phyloP scores from a whole-genome alignment of 176 grass and related monocot species.

The Cymbopogon citratus region DNA sequence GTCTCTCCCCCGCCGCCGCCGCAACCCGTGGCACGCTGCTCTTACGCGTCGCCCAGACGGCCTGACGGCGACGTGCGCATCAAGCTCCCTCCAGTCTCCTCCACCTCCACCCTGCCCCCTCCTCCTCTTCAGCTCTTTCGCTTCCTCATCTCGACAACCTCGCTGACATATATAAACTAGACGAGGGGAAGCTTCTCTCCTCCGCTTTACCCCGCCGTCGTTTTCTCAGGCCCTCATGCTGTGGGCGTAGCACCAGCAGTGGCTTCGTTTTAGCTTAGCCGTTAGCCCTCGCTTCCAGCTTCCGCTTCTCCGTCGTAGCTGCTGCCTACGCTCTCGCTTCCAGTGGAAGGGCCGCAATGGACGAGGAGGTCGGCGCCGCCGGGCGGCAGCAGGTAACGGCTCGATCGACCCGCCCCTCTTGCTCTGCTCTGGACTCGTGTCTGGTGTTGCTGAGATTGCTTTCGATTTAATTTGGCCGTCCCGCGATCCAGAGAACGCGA shows the following conservation, averaged over 20 bases:
- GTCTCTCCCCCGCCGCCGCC: not conserved
- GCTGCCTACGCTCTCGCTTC: not conserved
- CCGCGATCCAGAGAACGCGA: not conserved
- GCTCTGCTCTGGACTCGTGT: not conserved
- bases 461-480: not conserved
- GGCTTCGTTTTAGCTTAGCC: not conserved
- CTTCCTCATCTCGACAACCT: not conserved
- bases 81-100: not conserved
- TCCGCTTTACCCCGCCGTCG: not conserved
- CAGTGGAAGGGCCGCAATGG: conserved; percentile 27
- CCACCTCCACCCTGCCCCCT: not conserved
- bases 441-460: too few species aligned
- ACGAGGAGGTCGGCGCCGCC: conserved; percentile 39
- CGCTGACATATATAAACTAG: not conserved
- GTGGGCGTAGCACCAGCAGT: not conserved
- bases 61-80: conserved; percentile 39
- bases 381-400: conserved; percentile 34
- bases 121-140: not conserved
- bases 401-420: not conserved
- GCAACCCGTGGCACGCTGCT: conserved; percentile 8
- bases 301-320: not conserved
- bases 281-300: not conserved
- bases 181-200: conserved; percentile 7
- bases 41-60: conserved; percentile 29
- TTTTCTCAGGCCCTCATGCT: not conserved